Evolutionary conservation across 805 yeast genomes (phyloP).

Genomic region (Myxozyma geophila): DNA sequence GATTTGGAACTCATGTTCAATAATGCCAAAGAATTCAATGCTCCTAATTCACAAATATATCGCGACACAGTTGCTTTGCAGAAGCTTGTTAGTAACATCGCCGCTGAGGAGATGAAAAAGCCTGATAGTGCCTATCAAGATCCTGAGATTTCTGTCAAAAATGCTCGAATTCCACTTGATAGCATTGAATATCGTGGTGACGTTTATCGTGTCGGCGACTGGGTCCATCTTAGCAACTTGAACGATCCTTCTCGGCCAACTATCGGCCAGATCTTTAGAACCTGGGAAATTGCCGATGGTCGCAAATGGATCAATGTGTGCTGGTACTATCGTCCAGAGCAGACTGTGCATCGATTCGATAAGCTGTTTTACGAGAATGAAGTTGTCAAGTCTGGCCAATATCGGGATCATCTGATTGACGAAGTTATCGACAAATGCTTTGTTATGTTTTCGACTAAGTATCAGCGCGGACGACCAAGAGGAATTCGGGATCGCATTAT

Average conservation of each 20-base stretch:
- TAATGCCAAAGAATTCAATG: conserved; percentile 70
- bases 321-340: conserved; percentile 98
- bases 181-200: conserved; percentile 71
- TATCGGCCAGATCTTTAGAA: conserved; percentile 88
- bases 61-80: conserved; percentile 70
- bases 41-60: conserved; percentile 60
- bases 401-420: conserved; percentile 86
- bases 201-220: conserved; percentile 85
- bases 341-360: conserved; percentile 92
- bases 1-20: conserved; percentile 77
- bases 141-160: conserved; percentile 60
- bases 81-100: conserved; percentile 58
- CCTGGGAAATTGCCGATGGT: conserved; percentile 84
- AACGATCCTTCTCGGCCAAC: conserved; percentile 90
- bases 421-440: conserved; percentile 93
- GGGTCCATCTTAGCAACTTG: conserved; percentile 87
- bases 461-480: conserved; percentile 90
- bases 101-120: conserved; percentile 71
- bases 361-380: conserved; percentile 89
- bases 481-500: conserved; percentile 69
- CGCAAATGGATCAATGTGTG: conserved; percentile 89
- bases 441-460: conserved; percentile 91
- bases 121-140: conserved; percentile 76
- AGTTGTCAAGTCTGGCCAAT: conserved; percentile 95
- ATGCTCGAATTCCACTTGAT: conserved; percentile 76